Base-by-base conservation (phyloP, 352 stramenopile species). In the Elongisporangium senticosum region DNA sequence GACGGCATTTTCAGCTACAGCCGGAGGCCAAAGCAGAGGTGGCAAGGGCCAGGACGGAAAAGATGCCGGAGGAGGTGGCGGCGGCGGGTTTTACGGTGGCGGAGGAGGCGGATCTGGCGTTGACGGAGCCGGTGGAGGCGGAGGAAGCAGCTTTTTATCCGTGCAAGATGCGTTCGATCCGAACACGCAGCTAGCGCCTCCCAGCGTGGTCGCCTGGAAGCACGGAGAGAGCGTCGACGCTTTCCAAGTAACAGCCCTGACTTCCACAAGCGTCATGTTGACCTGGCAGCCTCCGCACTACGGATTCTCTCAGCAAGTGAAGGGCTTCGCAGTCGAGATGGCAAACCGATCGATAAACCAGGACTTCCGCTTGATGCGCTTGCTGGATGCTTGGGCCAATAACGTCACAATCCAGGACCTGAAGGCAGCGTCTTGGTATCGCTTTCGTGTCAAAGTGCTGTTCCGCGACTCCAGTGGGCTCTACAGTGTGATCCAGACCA, bases 21-120 rank as follows among this genome's bases (percentile, higher is more conserved):
- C 33, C 4, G 66, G 64, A 15, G 79, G 81, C 8, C 71, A 68
- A 49, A 59, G 58, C 26, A 20, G 64, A 20, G 79, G 87, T 3
- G 87, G 87, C 3, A 75, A 79, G 19, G 87, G 85, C 4, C 79
- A 90, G 60, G 79, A 89, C 43, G 84, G 87, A 1, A 84, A 86
- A 55, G 78, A 92, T 58, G 81, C 66, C 13, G 85, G 87, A n/a
- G 87, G 87, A 5, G 87, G 87, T 4, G 87, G 85, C 43, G 87
- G 87, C 0, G 79, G 73, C 3, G 87, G 87, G 1, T 91, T 74
- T 53, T 94, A 75, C 59, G 87, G 87, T 7, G 87, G 87, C 3
- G 87, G 83, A 43, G 79, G 82, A 5, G 84, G 84, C 23, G 82
- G 84, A 0, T 60, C 77, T 26, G 84, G 84, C 10, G 49, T 87